phyloP scores from a whole-genome alignment of 2,329 filamentous ascomycete species.

The Colletotrichum truncatum region DNA sequence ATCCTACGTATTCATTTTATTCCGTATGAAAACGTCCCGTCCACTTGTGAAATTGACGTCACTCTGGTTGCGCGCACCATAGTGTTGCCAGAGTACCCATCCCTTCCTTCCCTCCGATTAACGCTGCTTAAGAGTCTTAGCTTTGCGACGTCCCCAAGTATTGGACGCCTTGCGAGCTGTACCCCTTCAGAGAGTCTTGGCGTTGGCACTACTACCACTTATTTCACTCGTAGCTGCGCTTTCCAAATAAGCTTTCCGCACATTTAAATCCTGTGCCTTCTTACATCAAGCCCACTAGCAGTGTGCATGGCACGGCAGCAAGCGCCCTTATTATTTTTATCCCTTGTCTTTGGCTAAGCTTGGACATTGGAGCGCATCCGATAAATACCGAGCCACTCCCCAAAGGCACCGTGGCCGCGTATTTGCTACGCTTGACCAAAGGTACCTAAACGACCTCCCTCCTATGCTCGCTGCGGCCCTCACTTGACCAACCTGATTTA shows the following conservation, averaged over 20 bases:
- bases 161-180: too few relatives aligned
- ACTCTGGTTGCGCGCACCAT: too few relatives aligned
- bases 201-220: not conserved
- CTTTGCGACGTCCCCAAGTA: too few relatives aligned
- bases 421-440: not conserved
- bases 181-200: too few relatives aligned
- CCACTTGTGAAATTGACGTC: too few relatives aligned
- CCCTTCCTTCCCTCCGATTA: too few relatives aligned
- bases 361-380: not conserved
- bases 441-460: not conserved
- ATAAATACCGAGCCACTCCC: constrained; percentile 4
- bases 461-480: not conserved
- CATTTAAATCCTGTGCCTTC: not conserved
- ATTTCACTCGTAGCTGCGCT: not conserved
- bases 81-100: too few relatives aligned
- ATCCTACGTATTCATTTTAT: too few relatives aligned
- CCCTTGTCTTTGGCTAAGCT: constrained; percentile 7
- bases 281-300: not conserved
- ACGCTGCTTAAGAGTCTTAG: too few relatives aligned
- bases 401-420: not conserved
- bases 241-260: constrained; percentile 19
- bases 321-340: not conserved
- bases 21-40: too few relatives aligned
- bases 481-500: not conserved
- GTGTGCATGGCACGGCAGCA: too few relatives aligned